phyloP scores from a whole-genome alignment of 140 eudicot genomes.

The Flaveria floridana region DNA sequence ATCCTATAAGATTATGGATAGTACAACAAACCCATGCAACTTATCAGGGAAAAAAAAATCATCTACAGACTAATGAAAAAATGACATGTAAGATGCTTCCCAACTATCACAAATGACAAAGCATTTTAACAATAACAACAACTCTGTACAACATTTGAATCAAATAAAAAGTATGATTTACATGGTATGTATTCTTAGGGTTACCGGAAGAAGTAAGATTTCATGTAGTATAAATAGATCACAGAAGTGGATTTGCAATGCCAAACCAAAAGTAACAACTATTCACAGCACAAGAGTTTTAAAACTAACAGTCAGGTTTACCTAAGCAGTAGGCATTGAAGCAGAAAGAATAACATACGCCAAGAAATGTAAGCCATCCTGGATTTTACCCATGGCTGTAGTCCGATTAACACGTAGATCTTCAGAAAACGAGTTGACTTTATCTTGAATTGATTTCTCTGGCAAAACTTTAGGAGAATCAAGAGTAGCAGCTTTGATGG shows the following conservation, averaged over 20 bases:
- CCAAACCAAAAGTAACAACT: slow-evolving; percentile 25
- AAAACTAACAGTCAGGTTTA: slow-evolving; percentile 9
- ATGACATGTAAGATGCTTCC: neutral
- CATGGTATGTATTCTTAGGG: slow-evolving; percentile 10
- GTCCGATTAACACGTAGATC: slow-evolving; percentile 53
- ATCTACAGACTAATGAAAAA: neutral
- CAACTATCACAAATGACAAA: neutral
- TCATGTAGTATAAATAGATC: slow-evolving; percentile 6
- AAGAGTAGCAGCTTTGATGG: slow-evolving; percentile 53
- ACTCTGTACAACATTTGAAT: slow-evolving; percentile 19
- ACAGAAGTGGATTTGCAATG: slow-evolving; percentile 17
- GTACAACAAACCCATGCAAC: no score
- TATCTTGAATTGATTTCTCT: slow-evolving; percentile 62
- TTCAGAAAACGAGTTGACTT: slow-evolving; percentile 50
- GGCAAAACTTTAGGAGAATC: slow-evolving; percentile 39
- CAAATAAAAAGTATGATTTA: slow-evolving; percentile 19
- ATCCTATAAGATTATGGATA: no score
- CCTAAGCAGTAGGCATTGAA: slow-evolving; percentile 63
- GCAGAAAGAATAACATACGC: slow-evolving; percentile 62
- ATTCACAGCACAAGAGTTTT: slow-evolving; percentile 40
- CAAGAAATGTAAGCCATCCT: slow-evolving; percentile 73
- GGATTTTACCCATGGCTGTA: slow-evolving; percentile 68
- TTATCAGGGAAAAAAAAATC: neutral
- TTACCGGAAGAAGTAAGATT: slow-evolving; percentile 15
- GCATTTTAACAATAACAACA: neutral